phyloP scores from a whole-genome alignment of 345 rosid genomes.

The Eucalyptus pauciflora region DNA sequence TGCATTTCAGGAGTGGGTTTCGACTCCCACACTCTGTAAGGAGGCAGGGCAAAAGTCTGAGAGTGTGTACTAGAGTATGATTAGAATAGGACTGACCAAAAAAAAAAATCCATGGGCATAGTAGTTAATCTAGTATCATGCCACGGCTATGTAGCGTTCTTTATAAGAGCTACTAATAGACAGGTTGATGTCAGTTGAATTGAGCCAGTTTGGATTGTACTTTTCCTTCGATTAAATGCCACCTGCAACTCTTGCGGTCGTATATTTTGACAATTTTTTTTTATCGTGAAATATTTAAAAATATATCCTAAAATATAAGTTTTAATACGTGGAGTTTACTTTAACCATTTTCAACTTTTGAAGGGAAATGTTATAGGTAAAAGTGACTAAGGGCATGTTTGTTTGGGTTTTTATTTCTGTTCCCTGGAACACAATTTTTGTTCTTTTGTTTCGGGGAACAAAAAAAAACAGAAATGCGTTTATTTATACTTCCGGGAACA shows the following conservation, averaged over 20 bases:
- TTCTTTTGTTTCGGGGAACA: too few relatives aligned
- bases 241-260: accelerated
- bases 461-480: too few relatives aligned
- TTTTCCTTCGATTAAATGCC: background rate
- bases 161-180: background rate
- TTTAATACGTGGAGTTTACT: background rate
- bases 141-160: accelerated
- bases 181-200: background rate
- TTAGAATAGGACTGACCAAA: too few relatives aligned
- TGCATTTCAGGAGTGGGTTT: too few relatives aligned
- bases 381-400: too few relatives aligned
- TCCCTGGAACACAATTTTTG: too few relatives aligned
- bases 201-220: background rate
- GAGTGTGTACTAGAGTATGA: too few relatives aligned
- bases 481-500: too few relatives aligned
- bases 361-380: background rate
- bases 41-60: too few relatives aligned
- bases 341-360: background rate
- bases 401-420: too few relatives aligned
- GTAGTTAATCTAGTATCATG: background rate
- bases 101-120: background rate
- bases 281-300: background rate
- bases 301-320: background rate
- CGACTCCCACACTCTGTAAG: too few relatives aligned
- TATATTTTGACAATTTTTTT: background rate